Evolutionary conservation across 306 rosid species (phyloP).

Genomic region (Acmispon strigosus): DNA sequence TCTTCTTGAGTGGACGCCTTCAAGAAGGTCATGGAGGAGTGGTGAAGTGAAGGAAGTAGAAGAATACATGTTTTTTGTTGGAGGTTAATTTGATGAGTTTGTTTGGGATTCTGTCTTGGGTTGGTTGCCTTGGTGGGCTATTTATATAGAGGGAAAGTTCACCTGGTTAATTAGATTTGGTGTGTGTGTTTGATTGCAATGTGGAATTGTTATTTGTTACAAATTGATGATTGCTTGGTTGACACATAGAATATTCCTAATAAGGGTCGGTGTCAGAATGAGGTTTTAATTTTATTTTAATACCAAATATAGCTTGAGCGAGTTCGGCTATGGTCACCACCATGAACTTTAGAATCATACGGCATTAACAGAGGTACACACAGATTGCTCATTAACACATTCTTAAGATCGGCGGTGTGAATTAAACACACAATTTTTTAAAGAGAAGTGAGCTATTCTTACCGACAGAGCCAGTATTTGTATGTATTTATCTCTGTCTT

Average conservation of each 20-base stretch:
- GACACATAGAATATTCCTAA: constrained; percentile 32
- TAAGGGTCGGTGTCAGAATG: not conserved
- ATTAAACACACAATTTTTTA: too few species aligned
- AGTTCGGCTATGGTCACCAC: too few species aligned
- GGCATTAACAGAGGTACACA: too few species aligned
- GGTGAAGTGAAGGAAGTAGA: constrained; percentile 27
- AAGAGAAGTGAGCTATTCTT: too few species aligned
- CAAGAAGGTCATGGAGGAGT: constrained; percentile 25
- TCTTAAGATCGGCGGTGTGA: too few species aligned
- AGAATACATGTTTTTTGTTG: constrained; percentile 35
- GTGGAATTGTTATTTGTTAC: not conserved
- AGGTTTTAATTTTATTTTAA: too few species aligned
- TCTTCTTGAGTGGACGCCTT: constrained; percentile 53
- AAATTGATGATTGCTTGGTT: not conserved
- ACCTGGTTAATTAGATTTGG: not conserved
- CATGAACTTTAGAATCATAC: too few species aligned
- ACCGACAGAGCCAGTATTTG: too few species aligned
- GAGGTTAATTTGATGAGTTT: not conserved
- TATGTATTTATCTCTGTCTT: not conserved
- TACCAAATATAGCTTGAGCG: too few species aligned
- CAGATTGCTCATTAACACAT: too few species aligned
- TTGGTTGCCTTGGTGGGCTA: constrained; percentile 15
- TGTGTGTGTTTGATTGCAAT: not conserved
- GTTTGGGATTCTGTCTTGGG: constrained; percentile 14
- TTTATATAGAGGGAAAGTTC: constrained; percentile 30